Conservation (phyloP, 2,329 filamentous ascomycete species). For the Alternaria sp. region DNA sequence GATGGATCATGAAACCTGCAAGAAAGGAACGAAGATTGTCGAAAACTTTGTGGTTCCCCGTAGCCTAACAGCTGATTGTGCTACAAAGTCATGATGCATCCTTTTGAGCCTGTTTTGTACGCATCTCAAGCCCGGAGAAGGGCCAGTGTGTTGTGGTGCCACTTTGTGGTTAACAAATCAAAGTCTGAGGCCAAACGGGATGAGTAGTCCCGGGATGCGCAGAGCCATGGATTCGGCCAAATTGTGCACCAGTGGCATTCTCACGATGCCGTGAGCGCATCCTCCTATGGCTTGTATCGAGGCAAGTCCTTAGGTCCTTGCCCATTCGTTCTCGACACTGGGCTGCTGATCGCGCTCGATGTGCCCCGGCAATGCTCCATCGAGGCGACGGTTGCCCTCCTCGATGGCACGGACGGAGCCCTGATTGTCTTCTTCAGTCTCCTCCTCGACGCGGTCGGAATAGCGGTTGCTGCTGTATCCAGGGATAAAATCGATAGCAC, state of each 20-base stretch:
- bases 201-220: background rate
- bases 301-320: slow-evolving; percentile 15
- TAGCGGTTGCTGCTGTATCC: slow-evolving; percentile 38
- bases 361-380: slow-evolving; percentile 29
- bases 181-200: background rate
- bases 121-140: background rate
- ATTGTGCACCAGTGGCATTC: background rate
- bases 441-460: slow-evolving; percentile 44
- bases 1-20: background rate
- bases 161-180: background rate
- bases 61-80: background rate
- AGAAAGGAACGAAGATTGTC: background rate
- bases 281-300: fast-evolving
- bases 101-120: background rate
- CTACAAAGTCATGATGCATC: background rate
- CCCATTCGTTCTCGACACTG: slow-evolving; percentile 42
- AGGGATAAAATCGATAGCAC: slow-evolving; percentile 45
- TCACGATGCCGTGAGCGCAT: background rate
- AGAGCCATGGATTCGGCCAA: background rate
- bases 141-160: background rate
- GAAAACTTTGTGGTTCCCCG: background rate
- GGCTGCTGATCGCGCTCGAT: slow-evolving; percentile 29
- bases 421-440: slow-evolving; percentile 30
- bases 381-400: slow-evolving; percentile 27
- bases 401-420: slow-evolving; percentile 31